Evolutionary conservation across 2,329 filamentous ascomycete species (phyloP).

Genomic region (Aureobasidium namibiae): DNA sequence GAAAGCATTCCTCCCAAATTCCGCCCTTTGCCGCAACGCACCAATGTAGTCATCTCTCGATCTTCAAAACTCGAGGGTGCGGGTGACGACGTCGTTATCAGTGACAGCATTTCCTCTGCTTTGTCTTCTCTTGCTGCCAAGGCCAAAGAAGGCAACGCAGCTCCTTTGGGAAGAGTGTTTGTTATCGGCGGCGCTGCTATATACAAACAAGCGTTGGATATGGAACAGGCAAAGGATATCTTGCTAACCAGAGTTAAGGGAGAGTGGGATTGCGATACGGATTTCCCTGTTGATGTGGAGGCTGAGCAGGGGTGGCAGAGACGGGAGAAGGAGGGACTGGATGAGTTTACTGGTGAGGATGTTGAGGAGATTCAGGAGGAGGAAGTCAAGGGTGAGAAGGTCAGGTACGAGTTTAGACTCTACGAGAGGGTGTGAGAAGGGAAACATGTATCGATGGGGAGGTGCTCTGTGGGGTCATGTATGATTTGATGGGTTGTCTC

Average conservation of each 20-base stretch:
- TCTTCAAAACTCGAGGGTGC: constrained; percentile 18
- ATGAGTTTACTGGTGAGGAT: constrained; percentile 58
- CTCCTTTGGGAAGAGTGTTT: constrained; percentile 54
- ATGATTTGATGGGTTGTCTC: neutral
- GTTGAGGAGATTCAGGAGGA: constrained; percentile 54
- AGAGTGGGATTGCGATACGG: constrained; percentile 70
- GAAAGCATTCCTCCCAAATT: constrained; percentile 75
- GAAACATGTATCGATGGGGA: no score
- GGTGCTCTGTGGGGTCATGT: neutral
- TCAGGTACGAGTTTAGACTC: constrained; percentile 24
- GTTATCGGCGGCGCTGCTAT: constrained; percentile 87
- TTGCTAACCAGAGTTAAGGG: constrained; percentile 60
- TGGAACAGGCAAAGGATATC: constrained; percentile 52
- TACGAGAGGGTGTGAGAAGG: constrained; percentile 21
- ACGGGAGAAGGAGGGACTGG: constrained; percentile 45
- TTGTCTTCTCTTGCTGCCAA: constrained; percentile 24
- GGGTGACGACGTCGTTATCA: constrained; percentile 32
- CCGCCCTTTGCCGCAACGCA: constrained; percentile 67
- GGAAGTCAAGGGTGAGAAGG: constrained; percentile 51
- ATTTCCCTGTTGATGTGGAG: constrained; percentile 56
- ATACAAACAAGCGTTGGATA: constrained; percentile 61
- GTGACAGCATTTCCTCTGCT: constrained; percentile 24
- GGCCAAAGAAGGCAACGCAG: constrained; percentile 15
- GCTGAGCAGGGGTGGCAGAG: constrained; percentile 45
- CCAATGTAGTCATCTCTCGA: constrained; percentile 75